Percentiles rank a stretch among this genome's conserved stretches.
Conservation (phyloP, 495 filamentous ascomycete species). For the Aspergillus bertholletiae region DNA sequence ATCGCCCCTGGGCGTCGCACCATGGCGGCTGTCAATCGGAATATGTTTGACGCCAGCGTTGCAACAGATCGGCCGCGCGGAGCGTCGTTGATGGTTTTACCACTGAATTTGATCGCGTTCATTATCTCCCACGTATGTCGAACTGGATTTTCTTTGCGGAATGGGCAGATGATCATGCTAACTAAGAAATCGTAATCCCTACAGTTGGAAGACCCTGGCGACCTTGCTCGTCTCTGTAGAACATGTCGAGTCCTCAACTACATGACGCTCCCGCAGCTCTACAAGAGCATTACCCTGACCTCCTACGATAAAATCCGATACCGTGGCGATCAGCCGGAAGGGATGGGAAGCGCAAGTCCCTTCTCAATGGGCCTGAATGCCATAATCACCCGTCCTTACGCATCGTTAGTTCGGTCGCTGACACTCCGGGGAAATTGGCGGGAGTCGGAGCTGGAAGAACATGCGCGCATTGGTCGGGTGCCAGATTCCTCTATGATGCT, state of each 20-base stretch:
- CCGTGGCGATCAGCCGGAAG: conserved; percentile 54
- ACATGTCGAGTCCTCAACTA: conserved; percentile 64
- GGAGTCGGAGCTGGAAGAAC: conserved; percentile 54
- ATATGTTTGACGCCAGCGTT: conserved; percentile 46
- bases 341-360: conserved; percentile 57
- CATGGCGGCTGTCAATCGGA: conserved; percentile 45
- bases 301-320: conserved; percentile 62
- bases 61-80: conserved; percentile 28
- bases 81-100: conserved; percentile 43
- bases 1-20: conserved; percentile 31
- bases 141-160: neutral
- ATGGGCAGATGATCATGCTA: neutral
- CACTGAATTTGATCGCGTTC: conserved; percentile 54
- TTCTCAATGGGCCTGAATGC: conserved; percentile 63
- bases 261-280: conserved; percentile 60
- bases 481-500: conserved; percentile 64
- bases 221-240: conserved; percentile 55
- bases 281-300: conserved; percentile 51
- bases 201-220: conserved; percentile 49
- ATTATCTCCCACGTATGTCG: conserved; percentile 50
- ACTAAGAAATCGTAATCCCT: neutral
- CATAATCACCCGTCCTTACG: conserved; percentile 52
- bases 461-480: conserved; percentile 53
- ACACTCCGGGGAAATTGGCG: conserved; percentile 55
- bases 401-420: conserved; percentile 49